These are phyloP conservation scores for Eragrostis curvula DNA, from an alignment of 176 grass and related monocot genomes.

Conservation along the genomic window DNA sequence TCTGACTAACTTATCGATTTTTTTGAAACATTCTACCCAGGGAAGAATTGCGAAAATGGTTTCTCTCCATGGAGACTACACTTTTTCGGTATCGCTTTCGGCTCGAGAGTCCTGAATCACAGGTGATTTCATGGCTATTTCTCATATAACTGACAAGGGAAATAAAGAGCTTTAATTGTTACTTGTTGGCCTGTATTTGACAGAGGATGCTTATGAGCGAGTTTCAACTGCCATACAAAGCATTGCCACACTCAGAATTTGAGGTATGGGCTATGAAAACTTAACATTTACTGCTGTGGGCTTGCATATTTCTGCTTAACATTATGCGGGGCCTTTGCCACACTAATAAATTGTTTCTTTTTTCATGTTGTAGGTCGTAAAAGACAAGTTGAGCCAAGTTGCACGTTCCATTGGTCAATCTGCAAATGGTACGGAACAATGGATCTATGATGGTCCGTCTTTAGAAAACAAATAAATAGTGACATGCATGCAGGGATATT, in stretches of 20 bases:
- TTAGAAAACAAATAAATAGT: neutral
- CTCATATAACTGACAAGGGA: neutral
- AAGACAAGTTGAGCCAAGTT: slow-evolving; percentile 92
- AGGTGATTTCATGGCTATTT: slow-evolving; percentile 58
- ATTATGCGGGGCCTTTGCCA: neutral
- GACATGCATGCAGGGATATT: neutral
- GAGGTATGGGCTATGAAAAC: slow-evolving; percentile 61
- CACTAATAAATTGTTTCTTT: slow-evolving; percentile 31
- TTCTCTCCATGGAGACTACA: slow-evolving; percentile 92
- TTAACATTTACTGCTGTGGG: slow-evolving; percentile 21
- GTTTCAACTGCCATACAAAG: slow-evolving; percentile 87
- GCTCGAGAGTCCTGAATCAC: slow-evolving; percentile 77
- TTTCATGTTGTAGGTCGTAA: slow-evolving; percentile 67
- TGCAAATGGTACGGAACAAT: slow-evolving; percentile 61
- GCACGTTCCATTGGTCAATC: slow-evolving; percentile 74
- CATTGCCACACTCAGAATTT: slow-evolving; percentile 77
- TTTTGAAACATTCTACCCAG: slow-evolving; percentile 33
- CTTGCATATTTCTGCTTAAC: slow-evolving; percentile 24
- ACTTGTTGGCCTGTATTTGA: slow-evolving; percentile 20
- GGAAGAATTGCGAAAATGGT: slow-evolving; percentile 95
- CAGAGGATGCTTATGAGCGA: slow-evolving; percentile 90
- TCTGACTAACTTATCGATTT: slow-evolving; percentile 7
- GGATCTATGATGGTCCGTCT: neutral
- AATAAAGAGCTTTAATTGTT: slow-evolving; percentile 34
- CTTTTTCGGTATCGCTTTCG: slow-evolving; percentile 87